Conservation (phyloP, 495 filamentous ascomycete genomes). For the Niebla homalea region DNA sequence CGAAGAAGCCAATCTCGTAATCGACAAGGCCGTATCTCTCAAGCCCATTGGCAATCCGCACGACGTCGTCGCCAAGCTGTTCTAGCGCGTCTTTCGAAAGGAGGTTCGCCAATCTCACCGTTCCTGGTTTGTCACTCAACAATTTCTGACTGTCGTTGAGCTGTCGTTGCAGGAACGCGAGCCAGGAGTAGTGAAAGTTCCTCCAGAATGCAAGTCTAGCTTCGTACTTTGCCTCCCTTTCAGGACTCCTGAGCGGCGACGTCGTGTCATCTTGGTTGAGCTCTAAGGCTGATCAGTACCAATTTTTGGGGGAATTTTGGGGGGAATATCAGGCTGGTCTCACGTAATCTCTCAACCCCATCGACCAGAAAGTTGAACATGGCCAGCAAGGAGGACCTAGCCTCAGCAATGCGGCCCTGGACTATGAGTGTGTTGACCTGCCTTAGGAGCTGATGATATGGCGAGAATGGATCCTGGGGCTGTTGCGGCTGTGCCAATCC, state of each 20-base stretch:
- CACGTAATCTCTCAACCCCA: slow-evolving; percentile 75
- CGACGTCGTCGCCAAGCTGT: slow-evolving; percentile 67
- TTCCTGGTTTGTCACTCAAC: slow-evolving; percentile 36
- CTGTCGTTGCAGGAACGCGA: slow-evolving; percentile 73
- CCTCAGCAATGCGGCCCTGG: slow-evolving; percentile 57
- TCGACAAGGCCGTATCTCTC: slow-evolving; percentile 87
- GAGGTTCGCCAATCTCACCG: slow-evolving; percentile 25
- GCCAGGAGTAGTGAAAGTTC: slow-evolving; percentile 92
- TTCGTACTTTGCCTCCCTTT: neutral
- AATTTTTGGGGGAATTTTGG: too few species aligned
- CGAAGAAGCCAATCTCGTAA: slow-evolving; percentile 93
- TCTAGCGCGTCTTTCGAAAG: slow-evolving; percentile 57
- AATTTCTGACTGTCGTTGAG: slow-evolving; percentile 59
- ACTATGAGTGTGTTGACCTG: slow-evolving; percentile 64
- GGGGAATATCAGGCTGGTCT: slow-evolving; percentile 14
- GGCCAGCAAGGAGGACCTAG: slow-evolving; percentile 56
- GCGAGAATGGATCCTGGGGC: slow-evolving; percentile 12
- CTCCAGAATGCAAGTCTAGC: slow-evolving; percentile 69
- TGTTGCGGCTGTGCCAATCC: slow-evolving; percentile 10
- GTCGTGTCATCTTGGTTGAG: too few species aligned
- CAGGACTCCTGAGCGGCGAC: too few species aligned
- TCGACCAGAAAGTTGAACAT: slow-evolving; percentile 78
- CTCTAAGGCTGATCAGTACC: too few species aligned
- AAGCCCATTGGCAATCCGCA: slow-evolving; percentile 70
- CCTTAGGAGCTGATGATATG: slow-evolving; percentile 13